Evolutionary conservation across 2,329 filamentous ascomycete genomes (phyloP).

Genomic region (Myriosclerotinia duriaeana): DNA sequence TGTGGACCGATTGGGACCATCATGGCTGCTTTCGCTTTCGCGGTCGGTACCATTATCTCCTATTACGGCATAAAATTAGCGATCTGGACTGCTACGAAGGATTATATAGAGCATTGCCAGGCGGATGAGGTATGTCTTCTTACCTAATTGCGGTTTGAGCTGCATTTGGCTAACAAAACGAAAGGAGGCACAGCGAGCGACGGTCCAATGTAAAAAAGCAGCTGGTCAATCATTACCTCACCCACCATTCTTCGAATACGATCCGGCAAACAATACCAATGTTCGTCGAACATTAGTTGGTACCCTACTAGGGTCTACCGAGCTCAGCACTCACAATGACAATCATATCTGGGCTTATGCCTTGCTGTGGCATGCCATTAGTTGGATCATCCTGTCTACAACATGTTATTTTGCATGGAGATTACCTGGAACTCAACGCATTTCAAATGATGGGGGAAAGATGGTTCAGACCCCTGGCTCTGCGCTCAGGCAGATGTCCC

Average conservation of each 20-base stretch:
- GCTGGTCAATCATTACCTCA: conserved; percentile 5
- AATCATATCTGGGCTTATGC: not conserved
- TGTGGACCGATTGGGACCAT: not conserved
- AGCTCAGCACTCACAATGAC: not conserved
- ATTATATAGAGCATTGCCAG: conserved; percentile 16
- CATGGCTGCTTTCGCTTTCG: not conserved
- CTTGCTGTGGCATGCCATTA: not conserved
- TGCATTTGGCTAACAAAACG: not conserved
- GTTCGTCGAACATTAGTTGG: not conserved
- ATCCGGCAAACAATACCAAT: conserved; percentile 5
- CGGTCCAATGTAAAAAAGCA: conserved; percentile 4
- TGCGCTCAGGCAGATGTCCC: no score
- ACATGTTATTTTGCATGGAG: not conserved
- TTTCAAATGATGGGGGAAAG: not conserved
- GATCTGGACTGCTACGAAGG: conserved; percentile 15
- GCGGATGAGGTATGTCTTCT: not conserved
- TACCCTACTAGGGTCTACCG: not conserved
- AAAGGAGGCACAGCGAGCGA: conserved; percentile 12
- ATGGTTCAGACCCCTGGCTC: no score
- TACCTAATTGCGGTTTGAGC: no score
- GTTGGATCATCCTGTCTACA: not conserved
- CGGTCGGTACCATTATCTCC: not conserved
- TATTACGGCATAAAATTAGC: not conserved
- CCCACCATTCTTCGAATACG: not conserved
- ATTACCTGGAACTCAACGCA: not conserved